Evolutionary conservation across 2,329 filamentous ascomycete genomes (phyloP), one percentile per base, ranked within the genome.

Genomic region (Rhynchosporium secalis): DNA sequence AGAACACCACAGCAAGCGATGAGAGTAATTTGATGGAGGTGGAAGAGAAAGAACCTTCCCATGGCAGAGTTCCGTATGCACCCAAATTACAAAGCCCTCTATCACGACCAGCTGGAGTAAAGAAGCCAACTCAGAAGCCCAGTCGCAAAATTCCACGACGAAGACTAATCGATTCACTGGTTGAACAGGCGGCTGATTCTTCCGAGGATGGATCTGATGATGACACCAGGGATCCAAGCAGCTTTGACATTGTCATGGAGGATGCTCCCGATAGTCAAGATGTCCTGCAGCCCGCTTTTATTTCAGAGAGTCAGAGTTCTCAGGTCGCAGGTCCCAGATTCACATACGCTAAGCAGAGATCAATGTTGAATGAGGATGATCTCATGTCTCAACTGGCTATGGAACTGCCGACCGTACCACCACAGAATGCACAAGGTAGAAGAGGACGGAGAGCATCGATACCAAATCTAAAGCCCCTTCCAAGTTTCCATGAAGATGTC

Each of bases 101-200:
- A 7, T 65, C 55, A 9, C 56, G 63, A 28, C 61, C 66, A 43
- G 60, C 62, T 40, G 64, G 63, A 40, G 20, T 69, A 5, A 57
- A 51, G 5, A 72, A 71, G 56, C 45, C 49, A 1, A 13, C 62
- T 4, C 64, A 64, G 55, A 66, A 57, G 38, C 62, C 15, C 29
- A 57, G 62, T 52, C 57, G 46, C 38, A 62, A 46, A 9, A 15
- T 65, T 28, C 68, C 68, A 26, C 68, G 73, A 6, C 67, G 68
- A 46, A 66, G 73, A 60, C 57, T 75, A 28, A 75, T 75, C 52
- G 73, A 75, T 55, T 69, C 72, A 41, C 65, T 75, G n/a, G 71
- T 71, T 31, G 69, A 72, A 54, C 72, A 74, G 56, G 61, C 63
- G 1, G 58, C 61, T 20, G 63, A 67, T 38, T 60, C 61, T 3